phyloP scores from a whole-genome alignment of 2,329 filamentous ascomycete species.

The Arthrocladium fulminans region DNA sequence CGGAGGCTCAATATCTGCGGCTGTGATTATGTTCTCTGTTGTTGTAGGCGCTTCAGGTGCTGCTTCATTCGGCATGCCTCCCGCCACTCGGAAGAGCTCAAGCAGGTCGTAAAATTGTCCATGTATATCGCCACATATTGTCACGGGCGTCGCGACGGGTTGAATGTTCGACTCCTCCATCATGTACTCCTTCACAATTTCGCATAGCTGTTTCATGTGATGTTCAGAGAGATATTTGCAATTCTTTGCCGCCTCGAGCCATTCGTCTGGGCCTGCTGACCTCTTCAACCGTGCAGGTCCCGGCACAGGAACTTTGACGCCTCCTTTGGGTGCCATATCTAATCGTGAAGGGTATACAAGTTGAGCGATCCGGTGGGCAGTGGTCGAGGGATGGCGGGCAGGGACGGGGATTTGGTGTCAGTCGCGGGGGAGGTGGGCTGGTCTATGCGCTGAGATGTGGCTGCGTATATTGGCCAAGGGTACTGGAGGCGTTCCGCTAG shows the following conservation, averaged over 20 bases:
- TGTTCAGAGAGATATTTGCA: constrained; percentile 93
- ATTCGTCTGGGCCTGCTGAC: constrained; percentile 84
- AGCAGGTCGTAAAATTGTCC: constrained; percentile 97
- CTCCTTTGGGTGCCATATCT: constrained; percentile 35
- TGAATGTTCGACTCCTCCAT: constrained; percentile 99
- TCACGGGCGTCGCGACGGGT: constrained; percentile 92
- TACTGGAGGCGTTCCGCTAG: no score
- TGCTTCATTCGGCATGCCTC: constrained; percentile 85
- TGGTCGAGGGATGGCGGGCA: constrained; percentile 10
- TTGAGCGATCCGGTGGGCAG: constrained; percentile 13
- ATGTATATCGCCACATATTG: constrained; percentile 95
- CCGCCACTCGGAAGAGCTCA: constrained; percentile 91
- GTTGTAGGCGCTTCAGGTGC: constrained; percentile 53
- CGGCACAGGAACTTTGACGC: constrained; percentile 62
- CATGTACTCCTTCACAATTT: constrained; percentile 96
- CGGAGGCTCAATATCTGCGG: constrained; percentile 87
- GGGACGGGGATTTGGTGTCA: neutral
- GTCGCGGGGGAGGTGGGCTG: neutral
- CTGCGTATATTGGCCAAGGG: no score
- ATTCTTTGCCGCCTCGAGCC: constrained; percentile 92
- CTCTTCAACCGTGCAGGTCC: constrained; percentile 77
- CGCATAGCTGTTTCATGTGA: constrained; percentile 97
- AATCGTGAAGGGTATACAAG: constrained; percentile 12
- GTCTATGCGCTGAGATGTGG: no score
- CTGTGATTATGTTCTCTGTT: constrained; percentile 65